Evolutionary conservation across 1,284 basidiomycete genomes (phyloP), one percentile per base, ranked within the genome.

Genomic region (Cystobasidiaceae sp.): DNA sequence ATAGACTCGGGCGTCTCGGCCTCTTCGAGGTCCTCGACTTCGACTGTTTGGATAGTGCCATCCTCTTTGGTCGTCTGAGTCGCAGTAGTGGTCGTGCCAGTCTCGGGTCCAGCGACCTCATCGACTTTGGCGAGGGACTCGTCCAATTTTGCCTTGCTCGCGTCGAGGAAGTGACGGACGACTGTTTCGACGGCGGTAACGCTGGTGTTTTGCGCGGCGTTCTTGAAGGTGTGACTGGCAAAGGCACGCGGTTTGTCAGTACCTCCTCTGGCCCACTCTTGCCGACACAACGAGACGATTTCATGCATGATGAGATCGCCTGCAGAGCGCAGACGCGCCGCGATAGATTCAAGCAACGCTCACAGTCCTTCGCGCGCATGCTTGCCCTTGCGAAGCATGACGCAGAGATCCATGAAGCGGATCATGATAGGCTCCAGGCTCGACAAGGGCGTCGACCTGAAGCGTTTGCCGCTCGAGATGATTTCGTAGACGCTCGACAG

Each of bases 341-440:
- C n/a, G n/a, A n/a, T n/a, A n/a, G n/a, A n/a, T n/a, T n/a, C n/a
- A n/a, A n/a, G n/a, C n/a, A n/a, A n/a, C n/a, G 48, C 56, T 48
- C 28, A 59, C 50, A 98, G 84, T 32, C 92, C 94, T 74, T 96
- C 92, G 77, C 96, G 94, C 21, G 92, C 94, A 32, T 89, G 88
- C 33, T 91, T 83, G 2, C 93, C 93, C 77, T 94, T 93, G 71
- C 93, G 86, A 81, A 97, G 86, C 67, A 92, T 88, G 67, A 98
- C 93, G 76, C 93, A 98, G 67, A 99, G 88, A 76, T 97, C 92
- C 80, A 97, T 75, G 77, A 83, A 83, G 70, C 78, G 78, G 70
- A 92, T 79, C 83, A 97, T 89, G 78, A 98, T 97, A 67, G 96
- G 96, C 78, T 98, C 94, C 61, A 98, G 85, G 8, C 89, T 86